Conservation (phyloP, 805 yeast genomes). For the Phaffomyces opuntiae region DNA sequence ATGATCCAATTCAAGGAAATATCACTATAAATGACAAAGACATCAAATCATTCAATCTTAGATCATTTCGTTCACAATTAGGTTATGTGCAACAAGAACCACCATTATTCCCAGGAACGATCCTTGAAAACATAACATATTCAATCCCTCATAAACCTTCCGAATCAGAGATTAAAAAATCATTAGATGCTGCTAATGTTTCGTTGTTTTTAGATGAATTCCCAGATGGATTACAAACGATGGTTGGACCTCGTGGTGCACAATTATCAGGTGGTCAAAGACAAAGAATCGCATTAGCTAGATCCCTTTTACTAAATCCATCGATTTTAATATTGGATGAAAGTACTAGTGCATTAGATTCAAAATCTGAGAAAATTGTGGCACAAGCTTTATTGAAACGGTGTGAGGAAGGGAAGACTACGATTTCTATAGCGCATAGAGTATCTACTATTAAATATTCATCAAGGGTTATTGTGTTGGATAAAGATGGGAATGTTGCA, state of each 20-base stretch:
- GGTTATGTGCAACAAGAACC: constrained; percentile 97
- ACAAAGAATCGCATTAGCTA: constrained; percentile 86
- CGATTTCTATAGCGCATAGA: constrained; percentile 88
- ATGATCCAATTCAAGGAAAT: constrained; percentile 66
- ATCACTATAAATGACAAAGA: constrained; percentile 60
- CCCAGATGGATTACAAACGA: constrained; percentile 77
- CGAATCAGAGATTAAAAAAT: constrained; percentile 51
- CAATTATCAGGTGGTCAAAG: constrained; percentile 94
- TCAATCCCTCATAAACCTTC: constrained; percentile 49
- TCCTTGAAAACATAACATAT: constrained; percentile 76
- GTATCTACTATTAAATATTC: constrained; percentile 81
- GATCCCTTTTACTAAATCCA: constrained; percentile 77
- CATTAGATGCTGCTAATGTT: constrained; percentile 69
- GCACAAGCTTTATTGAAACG: constrained; percentile 61
- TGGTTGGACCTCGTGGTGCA: constrained; percentile 80
- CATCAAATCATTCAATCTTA: constrained; percentile 58
- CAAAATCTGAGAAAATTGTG: constrained; percentile 80
- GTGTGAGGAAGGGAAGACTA: constrained; percentile 52
- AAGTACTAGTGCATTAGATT: constrained; percentile 90
- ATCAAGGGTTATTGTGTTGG: constrained; percentile 73
- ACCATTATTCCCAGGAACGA: constrained; percentile 75
- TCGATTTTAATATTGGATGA: constrained; percentile 82
- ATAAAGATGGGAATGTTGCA: constrained; percentile 63
- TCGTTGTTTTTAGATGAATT: constrained; percentile 58
- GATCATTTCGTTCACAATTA: constrained; percentile 61